Percentiles rank a stretch among this genome's conserved stretches.
phyloP scores from a whole-genome alignment of 148 eudicot species.

The Tetragonia tetragonoides region DNA sequence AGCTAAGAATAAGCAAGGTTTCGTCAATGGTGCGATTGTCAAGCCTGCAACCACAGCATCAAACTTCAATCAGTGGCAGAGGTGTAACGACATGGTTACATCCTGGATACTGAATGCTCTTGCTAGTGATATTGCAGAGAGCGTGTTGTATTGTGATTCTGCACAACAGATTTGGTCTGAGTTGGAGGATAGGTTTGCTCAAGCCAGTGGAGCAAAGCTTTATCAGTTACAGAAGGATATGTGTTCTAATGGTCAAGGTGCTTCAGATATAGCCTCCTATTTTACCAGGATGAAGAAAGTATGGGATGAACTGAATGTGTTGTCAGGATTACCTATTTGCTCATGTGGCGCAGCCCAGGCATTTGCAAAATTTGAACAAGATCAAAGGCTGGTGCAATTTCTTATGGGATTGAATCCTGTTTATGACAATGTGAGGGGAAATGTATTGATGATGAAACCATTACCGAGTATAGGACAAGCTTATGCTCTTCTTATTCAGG shows the following conservation, averaged over 20 bases:
- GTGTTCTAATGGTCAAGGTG: background rate
- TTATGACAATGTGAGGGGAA: too few relatives aligned
- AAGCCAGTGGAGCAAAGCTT: background rate
- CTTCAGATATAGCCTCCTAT: background rate
- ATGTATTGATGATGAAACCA: too few relatives aligned
- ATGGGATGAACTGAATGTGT: background rate
- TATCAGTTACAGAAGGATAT: background rate
- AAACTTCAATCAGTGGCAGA: background rate
- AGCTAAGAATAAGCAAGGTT: background rate
- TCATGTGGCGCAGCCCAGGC: background rate
- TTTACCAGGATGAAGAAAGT: background rate
- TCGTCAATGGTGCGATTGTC: background rate
- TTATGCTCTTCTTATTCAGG: too few relatives aligned
- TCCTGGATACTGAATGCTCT: background rate
- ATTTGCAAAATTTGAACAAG: background rate
- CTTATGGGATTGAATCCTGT: too few relatives aligned
- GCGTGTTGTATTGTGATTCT: background rate
- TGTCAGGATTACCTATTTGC: background rate
- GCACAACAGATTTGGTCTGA: background rate
- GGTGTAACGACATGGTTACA: background rate
- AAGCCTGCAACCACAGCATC: background rate
- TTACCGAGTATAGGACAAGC: too few relatives aligned
- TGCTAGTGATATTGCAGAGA: background rate
- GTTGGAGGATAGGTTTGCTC: background rate
- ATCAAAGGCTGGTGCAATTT: background rate